Conservation (phyloP, 768 basidiomycete genomes). For the Gautieria morchelliformis region DNA sequence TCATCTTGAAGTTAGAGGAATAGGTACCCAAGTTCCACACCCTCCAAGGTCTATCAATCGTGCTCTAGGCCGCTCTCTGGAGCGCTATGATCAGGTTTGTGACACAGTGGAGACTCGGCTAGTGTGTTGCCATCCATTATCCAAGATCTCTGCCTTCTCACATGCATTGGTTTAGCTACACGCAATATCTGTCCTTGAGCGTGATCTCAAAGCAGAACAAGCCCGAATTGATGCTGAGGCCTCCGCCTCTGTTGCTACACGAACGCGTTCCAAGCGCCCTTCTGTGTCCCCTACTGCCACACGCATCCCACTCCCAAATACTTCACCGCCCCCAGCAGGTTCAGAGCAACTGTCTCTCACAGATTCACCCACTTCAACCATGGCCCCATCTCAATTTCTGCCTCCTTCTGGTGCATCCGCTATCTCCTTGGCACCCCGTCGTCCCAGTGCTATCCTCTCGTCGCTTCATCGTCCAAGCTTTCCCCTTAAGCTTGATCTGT, state of each 20-base stretch:
- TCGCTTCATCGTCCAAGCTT: constrained; percentile 64
- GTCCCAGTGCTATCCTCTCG: constrained; percentile 70
- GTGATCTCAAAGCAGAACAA: constrained; percentile 58
- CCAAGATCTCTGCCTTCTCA: background rate
- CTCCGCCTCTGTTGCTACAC: constrained; percentile 15
- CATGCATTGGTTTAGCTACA: constrained; percentile 38
- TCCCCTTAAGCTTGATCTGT: constrained; percentile 73
- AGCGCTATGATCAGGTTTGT: constrained; percentile 72
- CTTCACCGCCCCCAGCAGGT: background rate
- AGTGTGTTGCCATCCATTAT: constrained; percentile 28
- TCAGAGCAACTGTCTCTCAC: background rate
- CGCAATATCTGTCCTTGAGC: constrained; percentile 61
- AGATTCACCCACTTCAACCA: constrained; percentile 13
- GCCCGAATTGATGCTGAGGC: constrained; percentile 38
- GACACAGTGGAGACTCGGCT: constrained; percentile 68
- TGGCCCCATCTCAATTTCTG: constrained; percentile 20
- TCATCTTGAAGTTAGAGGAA: constrained; percentile 33
- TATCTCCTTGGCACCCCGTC: constrained; percentile 31
- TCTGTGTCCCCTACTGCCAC: constrained; percentile 12
- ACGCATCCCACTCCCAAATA: background rate
- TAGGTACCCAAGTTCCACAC: constrained; percentile 44
- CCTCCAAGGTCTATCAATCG: constrained; percentile 60
- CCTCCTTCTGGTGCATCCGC: constrained; percentile 19
- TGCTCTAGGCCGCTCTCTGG: constrained; percentile 61
- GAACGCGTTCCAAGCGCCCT: constrained; percentile 13